A percentile compares a stretch with the other conserved stretches of the same genome.
Evolutionary conservation across 2,329 filamentous ascomycete species (phyloP).

Genomic region (Apiospora phragmitis): DNA sequence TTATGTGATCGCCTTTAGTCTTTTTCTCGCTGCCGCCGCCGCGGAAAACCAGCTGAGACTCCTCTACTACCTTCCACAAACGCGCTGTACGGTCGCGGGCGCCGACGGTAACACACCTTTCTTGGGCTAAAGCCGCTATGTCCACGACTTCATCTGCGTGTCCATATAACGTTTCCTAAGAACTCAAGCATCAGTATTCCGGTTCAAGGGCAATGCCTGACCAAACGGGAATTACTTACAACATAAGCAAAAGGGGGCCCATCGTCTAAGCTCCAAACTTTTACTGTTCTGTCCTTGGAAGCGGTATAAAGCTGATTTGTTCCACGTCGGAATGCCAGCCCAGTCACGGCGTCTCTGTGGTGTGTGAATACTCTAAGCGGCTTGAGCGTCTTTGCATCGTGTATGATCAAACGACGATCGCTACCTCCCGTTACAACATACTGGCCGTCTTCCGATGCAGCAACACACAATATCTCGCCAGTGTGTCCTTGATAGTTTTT

Average conservation of each 20-base stretch:
- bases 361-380: conserved; percentile 85
- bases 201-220: not conserved
- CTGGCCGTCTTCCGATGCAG: conserved; percentile 84
- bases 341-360: conserved; percentile 84
- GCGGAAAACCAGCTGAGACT: conserved; percentile 92
- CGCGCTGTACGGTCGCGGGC: conserved; percentile 88
- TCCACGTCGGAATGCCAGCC: conserved; percentile 80
- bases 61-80: conserved; percentile 94
- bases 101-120: conserved; percentile 89
- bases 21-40: conserved; percentile 65
- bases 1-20: conserved; percentile 37
- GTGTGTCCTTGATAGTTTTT: conserved; percentile 75
- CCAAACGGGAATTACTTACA: not conserved
- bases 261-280: conserved; percentile 92
- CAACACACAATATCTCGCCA: conserved; percentile 77
- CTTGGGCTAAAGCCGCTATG: conserved; percentile 78
- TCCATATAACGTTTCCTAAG: conserved; percentile 82
- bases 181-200: not conserved
- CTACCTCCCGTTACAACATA: conserved; percentile 88
- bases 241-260: conserved; percentile 69
- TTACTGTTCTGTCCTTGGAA: conserved; percentile 89
- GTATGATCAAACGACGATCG: conserved; percentile 83
- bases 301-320: conserved; percentile 92
- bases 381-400: conserved; percentile 77
- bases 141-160: conserved; percentile 91